Evolutionary conservation across 257 asterid genomes (phyloP).

Genomic region (Apocynum venetum): DNA sequence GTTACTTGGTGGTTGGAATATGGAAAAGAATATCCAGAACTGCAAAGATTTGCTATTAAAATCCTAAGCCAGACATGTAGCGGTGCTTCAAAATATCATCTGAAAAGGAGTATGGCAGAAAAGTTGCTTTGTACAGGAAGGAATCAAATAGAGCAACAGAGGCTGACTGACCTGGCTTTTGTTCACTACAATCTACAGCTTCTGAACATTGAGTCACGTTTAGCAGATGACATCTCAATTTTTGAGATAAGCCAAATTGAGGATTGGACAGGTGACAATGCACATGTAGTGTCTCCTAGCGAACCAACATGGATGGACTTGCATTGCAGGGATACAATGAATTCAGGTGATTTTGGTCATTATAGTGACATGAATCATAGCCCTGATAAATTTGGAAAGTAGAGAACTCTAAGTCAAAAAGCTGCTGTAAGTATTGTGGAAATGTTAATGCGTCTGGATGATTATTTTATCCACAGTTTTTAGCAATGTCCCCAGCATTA

Average conservation of each 20-base stretch:
- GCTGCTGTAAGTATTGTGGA: not conserved
- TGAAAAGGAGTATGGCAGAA: conserved; percentile 40
- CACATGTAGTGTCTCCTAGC: conserved; percentile 1
- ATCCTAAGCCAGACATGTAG: conserved; percentile 57
- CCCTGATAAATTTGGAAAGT: not conserved
- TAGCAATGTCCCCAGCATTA: not conserved
- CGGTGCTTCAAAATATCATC: conserved; percentile 46
- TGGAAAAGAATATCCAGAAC: conserved; percentile 45
- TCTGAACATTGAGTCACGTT: conserved; percentile 25
- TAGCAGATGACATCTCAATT: not conserved
- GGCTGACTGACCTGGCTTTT: conserved; percentile 31
- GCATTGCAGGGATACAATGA: conserved; percentile 6
- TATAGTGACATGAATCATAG: not conserved
- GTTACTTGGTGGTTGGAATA: conserved; percentile 61
- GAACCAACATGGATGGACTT: conserved; percentile 18
- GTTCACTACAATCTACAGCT: conserved; percentile 53
- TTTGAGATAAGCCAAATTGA: conserved; percentile 23
- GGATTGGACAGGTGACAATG: conserved; percentile 28
- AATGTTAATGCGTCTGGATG: not conserved
- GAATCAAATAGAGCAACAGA: conserved; percentile 28
- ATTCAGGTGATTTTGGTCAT: not conserved
- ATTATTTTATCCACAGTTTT: too few relatives aligned
- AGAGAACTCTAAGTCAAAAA: not conserved
- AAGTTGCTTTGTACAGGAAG: conserved; percentile 22
- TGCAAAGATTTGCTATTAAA: conserved; percentile 49